Base-by-base conservation (phyloP, 2,329 filamentous ascomycete species). In the Cladosporium sp. region DNA sequence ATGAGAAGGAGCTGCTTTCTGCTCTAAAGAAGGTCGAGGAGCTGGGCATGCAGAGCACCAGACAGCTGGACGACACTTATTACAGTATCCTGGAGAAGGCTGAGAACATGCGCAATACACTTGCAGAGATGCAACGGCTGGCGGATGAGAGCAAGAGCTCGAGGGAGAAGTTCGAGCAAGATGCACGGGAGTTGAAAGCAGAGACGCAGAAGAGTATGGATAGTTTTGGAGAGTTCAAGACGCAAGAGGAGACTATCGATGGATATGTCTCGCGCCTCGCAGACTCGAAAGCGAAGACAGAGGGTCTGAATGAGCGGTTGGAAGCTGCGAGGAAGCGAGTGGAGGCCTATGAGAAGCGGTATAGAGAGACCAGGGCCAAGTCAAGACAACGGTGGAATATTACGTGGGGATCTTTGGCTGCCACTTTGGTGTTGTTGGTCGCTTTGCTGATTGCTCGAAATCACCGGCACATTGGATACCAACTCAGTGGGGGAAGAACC, bases 1-100 rank as follows among this genome's bases (percentile, higher is more conserved):
- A 76, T 66, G 69, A 65, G 66, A 66, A 64, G 48, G 71, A 77
- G 52, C 69, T 79, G 8, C 70, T 72, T 6, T 58, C 65, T 19
- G 71, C 74, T 20, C 66, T 80, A 9, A 71, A 75, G 52, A 64
- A 62, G 49, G 77, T 91, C 10, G 68, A 71, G 55, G 68, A 70
- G 80, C 80, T 64, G 74, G 79, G 32, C 80, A 85, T 69, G 87
- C 87, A 20, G 79, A 83, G 56, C 22, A 89, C 85, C 15, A 79
- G 81, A 60, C 81, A 81, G 34, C 81, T 93, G 40, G 88, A 92
- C 69, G 83, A 88, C 58, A 86, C 86, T 3, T 92, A 91, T 73
- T 88, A 89, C 62, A 82, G 83, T 0, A 81, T 91, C 9, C 77
- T 91, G 28, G 85, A 90, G 68, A 89, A 87, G 67, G 79, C 88